These are phyloP conservation scores for Starmera dryadoides DNA, from an alignment of 805 yeast species.

Conservation along the genomic window DNA sequence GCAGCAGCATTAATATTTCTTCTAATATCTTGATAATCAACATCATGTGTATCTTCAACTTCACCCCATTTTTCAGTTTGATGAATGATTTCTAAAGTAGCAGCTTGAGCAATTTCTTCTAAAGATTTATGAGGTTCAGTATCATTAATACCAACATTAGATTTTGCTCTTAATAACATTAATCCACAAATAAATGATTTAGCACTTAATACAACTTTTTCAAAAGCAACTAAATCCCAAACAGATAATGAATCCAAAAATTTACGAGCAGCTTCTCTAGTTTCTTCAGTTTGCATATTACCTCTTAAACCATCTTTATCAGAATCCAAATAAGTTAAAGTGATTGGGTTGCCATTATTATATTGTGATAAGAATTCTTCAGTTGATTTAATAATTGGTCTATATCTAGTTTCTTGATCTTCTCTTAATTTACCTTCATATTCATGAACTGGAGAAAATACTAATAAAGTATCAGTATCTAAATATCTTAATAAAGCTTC, in stretches of 20 bases:
- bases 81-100: constrained; percentile 72
- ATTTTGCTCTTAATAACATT: constrained; percentile 43
- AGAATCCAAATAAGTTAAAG: constrained; percentile 62
- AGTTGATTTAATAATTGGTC: constrained; percentile 65
- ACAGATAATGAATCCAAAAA: constrained; percentile 59
- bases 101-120: constrained; percentile 69
- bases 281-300: constrained; percentile 56
- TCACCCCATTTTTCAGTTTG: constrained; percentile 96
- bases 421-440: constrained; percentile 75
- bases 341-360: constrained; percentile 26
- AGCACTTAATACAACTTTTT: constrained; percentile 78
- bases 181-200: constrained; percentile 85
- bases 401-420: constrained; percentile 72
- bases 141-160: constrained; percentile 41
- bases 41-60: constrained; percentile 97
- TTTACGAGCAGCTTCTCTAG: constrained; percentile 51
- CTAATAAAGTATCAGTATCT: constrained; percentile 90
- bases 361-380: constrained; percentile 48
- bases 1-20: constrained; percentile 80
- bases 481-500: constrained; percentile 66
- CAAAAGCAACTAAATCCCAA: constrained; percentile 84
- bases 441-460: constrained; percentile 74
- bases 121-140: constrained; percentile 29
- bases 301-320: constrained; percentile 80
- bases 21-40: constrained; percentile 84